Conservation (phyloP, 1,139 yeast species). For the Lodderomyces oxycetoniae region DNA sequence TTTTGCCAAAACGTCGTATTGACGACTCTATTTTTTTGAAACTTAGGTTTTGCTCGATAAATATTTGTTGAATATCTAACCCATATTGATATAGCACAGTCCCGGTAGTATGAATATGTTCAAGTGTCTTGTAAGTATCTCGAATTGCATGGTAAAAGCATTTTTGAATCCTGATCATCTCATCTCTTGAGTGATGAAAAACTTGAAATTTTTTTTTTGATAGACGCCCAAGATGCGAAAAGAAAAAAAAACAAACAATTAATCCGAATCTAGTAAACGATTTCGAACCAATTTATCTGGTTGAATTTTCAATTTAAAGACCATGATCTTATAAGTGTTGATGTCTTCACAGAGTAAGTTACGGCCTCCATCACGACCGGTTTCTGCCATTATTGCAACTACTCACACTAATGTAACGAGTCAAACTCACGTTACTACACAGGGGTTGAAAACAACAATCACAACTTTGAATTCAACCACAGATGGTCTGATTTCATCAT, state of each 20-base stretch:
- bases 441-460: too few relatives aligned
- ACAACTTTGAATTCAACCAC: too few relatives aligned
- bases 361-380: constrained; percentile 6
- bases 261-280: too few relatives aligned
- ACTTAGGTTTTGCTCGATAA: constrained; percentile 60
- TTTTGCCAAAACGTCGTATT: constrained; percentile 8
- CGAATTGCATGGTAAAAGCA: constrained; percentile 1
- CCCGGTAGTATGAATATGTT: constrained; percentile 62
- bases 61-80: constrained; percentile 53
- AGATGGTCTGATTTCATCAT: too few relatives aligned
- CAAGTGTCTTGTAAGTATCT: constrained; percentile 25
- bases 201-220: too few relatives aligned
- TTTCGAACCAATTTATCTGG: too few relatives aligned
- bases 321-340: background rate
- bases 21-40: constrained; percentile 52
- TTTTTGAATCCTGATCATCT: background rate
- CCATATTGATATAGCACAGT: constrained; percentile 56
- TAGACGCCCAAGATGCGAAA: too few relatives aligned
- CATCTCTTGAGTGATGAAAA: too few relatives aligned
- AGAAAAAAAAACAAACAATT: too few relatives aligned
- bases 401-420: constrained; percentile 10
- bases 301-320: too few relatives aligned
- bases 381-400: constrained; percentile 10
- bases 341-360: background rate
- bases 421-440: constrained; percentile 5